These are phyloP conservation scores for Penicillium chermesinum DNA, from an alignment of 495 filamentous ascomycete genomes.

Conservation along the genomic window DNA sequence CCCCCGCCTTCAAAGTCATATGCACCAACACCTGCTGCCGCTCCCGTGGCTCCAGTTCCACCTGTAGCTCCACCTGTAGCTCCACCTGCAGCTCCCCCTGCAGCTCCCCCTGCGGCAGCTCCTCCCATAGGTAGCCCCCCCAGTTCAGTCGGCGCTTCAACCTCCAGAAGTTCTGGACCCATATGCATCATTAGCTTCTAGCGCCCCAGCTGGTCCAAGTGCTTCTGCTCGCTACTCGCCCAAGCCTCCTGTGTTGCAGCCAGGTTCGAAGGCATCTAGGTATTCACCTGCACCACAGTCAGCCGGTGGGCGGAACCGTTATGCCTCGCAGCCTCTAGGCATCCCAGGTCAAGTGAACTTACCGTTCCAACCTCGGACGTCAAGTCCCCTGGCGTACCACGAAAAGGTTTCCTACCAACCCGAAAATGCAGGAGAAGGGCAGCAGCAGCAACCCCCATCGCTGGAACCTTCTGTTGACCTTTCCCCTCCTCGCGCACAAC, in stretches of 20 bases:
- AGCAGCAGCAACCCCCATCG: constrained; percentile 21
- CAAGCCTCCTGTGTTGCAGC: constrained; percentile 30
- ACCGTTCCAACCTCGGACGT: constrained; percentile 77
- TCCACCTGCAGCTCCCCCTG: constrained; percentile 13
- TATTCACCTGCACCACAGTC: constrained; percentile 38
- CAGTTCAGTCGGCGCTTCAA: constrained; percentile 37
- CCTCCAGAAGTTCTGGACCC: constrained; percentile 58
- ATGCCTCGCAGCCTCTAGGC: constrained; percentile 46
- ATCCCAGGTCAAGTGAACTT: constrained; percentile 43
- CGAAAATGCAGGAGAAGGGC: constrained; percentile 10
- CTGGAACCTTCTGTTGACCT: constrained; percentile 24
- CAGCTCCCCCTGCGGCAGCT: constrained; percentile 21
- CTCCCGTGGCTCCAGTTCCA: constrained; percentile 16
- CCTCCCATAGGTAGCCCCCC: constrained; percentile 10
- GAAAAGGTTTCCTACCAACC: constrained; percentile 40
- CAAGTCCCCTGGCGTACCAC: constrained; percentile 73
- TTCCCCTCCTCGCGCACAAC: constrained; percentile 21
- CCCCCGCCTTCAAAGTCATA: constrained; percentile 9
- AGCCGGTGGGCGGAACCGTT: constrained; percentile 39
- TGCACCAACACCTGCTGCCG: constrained; percentile 5
- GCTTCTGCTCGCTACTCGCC: constrained; percentile 38
- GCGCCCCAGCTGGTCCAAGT: constrained; percentile 34
- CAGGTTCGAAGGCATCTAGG: constrained; percentile 31
- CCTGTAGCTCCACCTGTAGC: neutral
- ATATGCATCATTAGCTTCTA: constrained; percentile 46